Conservation (phyloP, 1,284 basidiomycete genomes). For the Ustilago hordei region DNA sequence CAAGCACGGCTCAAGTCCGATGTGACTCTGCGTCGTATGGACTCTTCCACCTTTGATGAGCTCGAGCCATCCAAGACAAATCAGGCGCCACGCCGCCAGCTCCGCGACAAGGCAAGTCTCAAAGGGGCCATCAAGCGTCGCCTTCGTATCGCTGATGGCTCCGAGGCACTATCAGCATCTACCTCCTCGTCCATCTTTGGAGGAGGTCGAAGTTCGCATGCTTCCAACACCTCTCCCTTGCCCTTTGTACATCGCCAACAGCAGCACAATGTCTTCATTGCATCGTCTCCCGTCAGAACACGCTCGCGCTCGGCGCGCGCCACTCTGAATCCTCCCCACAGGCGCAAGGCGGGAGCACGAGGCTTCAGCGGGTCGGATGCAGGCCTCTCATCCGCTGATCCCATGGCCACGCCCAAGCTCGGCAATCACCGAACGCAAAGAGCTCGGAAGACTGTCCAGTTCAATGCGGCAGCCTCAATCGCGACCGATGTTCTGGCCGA, state of each 20-base stretch:
- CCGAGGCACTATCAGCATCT: constrained; percentile 37
- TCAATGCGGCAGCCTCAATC: constrained; percentile 8
- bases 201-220: constrained; percentile 43
- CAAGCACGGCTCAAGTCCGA: constrained; percentile 3
- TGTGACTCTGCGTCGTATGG: constrained; percentile 39
- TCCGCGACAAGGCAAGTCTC: constrained; percentile 30
- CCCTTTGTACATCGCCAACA: constrained; percentile 28
- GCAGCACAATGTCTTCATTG: constrained; percentile 46
- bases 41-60: constrained; percentile 47
- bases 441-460: constrained; percentile 30
- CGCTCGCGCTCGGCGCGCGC: constrained; percentile 43
- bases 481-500: constrained; percentile 15
- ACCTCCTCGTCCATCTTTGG: constrained; percentile 47
- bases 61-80: constrained; percentile 30
- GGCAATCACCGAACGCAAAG: constrained; percentile 27
- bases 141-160: constrained; percentile 24
- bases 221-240: constrained; percentile 35
- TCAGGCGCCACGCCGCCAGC: constrained; percentile 26
- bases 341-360: constrained; percentile 17
- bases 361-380: constrained; percentile 20
- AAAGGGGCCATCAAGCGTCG: constrained; percentile 21
- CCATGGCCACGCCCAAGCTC: constrained; percentile 39
- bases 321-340: constrained; percentile 17
- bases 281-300: constrained; percentile 53
- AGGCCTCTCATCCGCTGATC: constrained; percentile 17